phyloP scores from a whole-genome alignment of 1,139 yeast species.

The Blastobotrys arbuscula region DNA sequence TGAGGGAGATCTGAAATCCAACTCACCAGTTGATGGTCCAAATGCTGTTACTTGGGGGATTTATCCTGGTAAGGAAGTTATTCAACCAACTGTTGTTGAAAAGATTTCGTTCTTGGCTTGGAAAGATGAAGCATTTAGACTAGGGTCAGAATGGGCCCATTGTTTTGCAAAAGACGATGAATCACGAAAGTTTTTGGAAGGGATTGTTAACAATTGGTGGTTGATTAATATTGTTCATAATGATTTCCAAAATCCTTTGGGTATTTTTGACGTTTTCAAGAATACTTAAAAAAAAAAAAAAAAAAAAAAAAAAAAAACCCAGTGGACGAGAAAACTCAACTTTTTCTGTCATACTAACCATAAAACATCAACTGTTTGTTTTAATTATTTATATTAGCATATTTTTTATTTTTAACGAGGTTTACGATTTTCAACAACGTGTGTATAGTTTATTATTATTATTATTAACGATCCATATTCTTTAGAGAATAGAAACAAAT shows the following conservation, averaged over 20 bases:
- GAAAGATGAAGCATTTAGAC: conserved; percentile 91
- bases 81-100: conserved; percentile 93
- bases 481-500: not conserved
- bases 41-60: conserved; percentile 99
- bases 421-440: conserved; percentile 3
- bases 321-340: not conserved
- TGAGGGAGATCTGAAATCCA: conserved; percentile 52
- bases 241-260: conserved; percentile 45
- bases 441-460: not conserved
- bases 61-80: conserved; percentile 85
- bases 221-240: conserved; percentile 89
- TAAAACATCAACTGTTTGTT: not conserved
- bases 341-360: not conserved
- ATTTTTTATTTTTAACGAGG: not conserved
- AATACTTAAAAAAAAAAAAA: conserved; percentile 13
- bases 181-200: conserved; percentile 41
- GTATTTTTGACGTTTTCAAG: conserved; percentile 33
- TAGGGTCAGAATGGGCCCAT: conserved; percentile 73
- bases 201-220: conserved; percentile 55
- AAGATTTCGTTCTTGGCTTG: conserved; percentile 84
- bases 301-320: not conserved
- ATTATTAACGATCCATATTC: not conserved
- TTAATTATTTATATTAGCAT: conserved; percentile 1
- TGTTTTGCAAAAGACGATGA: conserved; percentile 37
- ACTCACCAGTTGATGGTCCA: conserved; percentile 70